Percentiles rank a stretch among this genome's conserved stretches.
Evolutionary conservation across 768 basidiomycete species (phyloP).

Genomic region (Stropharia rugosoannulata): DNA sequence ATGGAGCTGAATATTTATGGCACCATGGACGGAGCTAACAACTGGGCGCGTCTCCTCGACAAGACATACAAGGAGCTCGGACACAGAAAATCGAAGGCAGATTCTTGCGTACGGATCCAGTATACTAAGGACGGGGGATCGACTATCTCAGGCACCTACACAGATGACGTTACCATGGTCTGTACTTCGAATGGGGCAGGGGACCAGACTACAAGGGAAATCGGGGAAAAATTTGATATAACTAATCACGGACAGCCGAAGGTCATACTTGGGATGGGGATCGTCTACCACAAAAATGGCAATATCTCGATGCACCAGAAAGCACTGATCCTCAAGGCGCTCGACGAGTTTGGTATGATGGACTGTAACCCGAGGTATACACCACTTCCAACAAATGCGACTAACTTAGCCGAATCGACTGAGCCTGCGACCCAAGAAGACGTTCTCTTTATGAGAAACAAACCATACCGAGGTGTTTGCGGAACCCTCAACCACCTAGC

Average conservation of each 20-base stretch:
- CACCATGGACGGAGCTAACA: too few species aligned
- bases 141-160: slow-evolving; percentile 2
- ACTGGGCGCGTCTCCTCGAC: neutral
- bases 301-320: slow-evolving; percentile 4
- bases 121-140: neutral
- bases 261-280: slow-evolving; percentile 1
- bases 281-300: neutral
- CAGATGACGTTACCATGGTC: neutral
- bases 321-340: neutral
- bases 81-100: slow-evolving; percentile 2
- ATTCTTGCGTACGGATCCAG: slow-evolving; percentile 7
- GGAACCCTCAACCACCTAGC: too few species aligned
- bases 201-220: neutral
- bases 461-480: too few species aligned
- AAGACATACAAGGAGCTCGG: neutral
- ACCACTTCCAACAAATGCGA: neutral
- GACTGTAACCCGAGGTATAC: too few species aligned
- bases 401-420: slow-evolving; percentile 3
- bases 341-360: neutral
- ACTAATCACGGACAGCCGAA: too few species aligned
- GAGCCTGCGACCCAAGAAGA: slow-evolving; percentile 4
- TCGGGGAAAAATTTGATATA: neutral
- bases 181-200: neutral
- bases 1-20: slow-evolving; percentile 8
- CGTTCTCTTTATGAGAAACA: slow-evolving; percentile 3